Evolutionary conservation across 1,284 basidiomycete species (phyloP).

Genomic region (Apiotrichum gracile): DNA sequence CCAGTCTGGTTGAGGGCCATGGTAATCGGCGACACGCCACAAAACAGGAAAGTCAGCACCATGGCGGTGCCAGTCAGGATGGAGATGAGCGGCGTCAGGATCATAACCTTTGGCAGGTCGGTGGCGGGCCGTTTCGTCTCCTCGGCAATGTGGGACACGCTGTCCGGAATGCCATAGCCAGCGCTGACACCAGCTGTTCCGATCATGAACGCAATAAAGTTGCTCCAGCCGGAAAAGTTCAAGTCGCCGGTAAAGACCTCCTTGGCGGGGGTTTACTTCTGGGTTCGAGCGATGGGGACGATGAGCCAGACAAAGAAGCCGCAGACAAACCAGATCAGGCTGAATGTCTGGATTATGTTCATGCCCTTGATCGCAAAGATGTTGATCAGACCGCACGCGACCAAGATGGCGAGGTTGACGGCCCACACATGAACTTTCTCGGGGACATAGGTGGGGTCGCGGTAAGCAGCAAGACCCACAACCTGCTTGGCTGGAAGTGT

Average conservation of each 20-base stretch:
- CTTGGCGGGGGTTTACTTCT: background rate
- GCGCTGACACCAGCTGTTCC: background rate
- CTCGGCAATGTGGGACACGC: slow-evolving; percentile 3
- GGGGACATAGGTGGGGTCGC: background rate
- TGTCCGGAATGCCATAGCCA: slow-evolving; percentile 2
- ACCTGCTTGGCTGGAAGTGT: background rate
- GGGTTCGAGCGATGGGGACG: background rate
- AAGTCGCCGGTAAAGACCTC: background rate
- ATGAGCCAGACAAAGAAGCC: slow-evolving; percentile 8
- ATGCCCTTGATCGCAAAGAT: slow-evolving; percentile 5
- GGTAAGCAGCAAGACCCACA: background rate
- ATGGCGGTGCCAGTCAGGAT: background rate
- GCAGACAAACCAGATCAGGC: background rate
- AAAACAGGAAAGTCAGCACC: background rate
- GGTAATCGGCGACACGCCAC: background rate
- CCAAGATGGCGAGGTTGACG: background rate
- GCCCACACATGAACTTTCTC: background rate
- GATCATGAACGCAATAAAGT: slow-evolving; percentile 6
- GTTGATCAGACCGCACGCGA: slow-evolving; percentile 2
- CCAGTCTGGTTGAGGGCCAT: too few species aligned
- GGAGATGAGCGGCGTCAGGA: background rate
- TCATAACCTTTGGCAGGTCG: slow-evolving; percentile 3
- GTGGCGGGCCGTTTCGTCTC: background rate
- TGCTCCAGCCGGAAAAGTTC: background rate
- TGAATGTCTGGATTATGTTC: slow-evolving; percentile 2